phyloP scores from a whole-genome alignment of 352 stramenopile species.

The Phytophthora citricola region DNA sequence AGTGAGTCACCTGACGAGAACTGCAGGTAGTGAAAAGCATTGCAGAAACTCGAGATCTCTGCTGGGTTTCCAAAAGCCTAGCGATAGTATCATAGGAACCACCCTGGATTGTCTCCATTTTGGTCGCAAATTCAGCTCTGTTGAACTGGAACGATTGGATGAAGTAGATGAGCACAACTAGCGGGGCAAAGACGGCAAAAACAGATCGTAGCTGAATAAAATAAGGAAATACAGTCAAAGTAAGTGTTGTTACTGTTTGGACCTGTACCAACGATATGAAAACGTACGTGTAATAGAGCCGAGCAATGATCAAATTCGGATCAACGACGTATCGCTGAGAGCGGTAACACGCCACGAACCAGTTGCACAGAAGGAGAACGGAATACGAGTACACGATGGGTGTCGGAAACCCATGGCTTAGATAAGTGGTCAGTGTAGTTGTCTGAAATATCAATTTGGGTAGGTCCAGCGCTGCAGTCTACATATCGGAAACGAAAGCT shows the following conservation, averaged over 20 bases:
- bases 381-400: constrained; percentile 50
- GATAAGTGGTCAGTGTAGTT: constrained; percentile 47
- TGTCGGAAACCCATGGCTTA: constrained; percentile 53
- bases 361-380: constrained; percentile 47
- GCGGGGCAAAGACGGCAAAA: constrained; percentile 62
- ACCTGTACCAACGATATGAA: too few species aligned
- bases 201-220: constrained; percentile 55
- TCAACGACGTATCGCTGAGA: constrained; percentile 49
- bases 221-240: neutral
- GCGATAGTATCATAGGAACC: constrained; percentile 48
- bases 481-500: constrained; percentile 8
- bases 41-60: constrained; percentile 49
- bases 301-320: constrained; percentile 37
- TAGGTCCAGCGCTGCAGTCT: constrained; percentile 51
- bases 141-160: constrained; percentile 54
- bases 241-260: too few species aligned
- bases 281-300: constrained; percentile 46
- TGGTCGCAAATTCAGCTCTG: constrained; percentile 42
- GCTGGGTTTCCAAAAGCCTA: constrained; percentile 49
- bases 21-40: constrained; percentile 55
- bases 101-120: constrained; percentile 33
- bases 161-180: constrained; percentile 51
- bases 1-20: constrained; percentile 35
- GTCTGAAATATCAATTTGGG: constrained; percentile 63
- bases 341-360: constrained; percentile 54